phyloP scores from a whole-genome alignment of 345 rosid genomes.

The sweet orange (Citrus sinensis) region DVS_A1.0 CM039162.1:6816001-6816500 shows the following conservation, averaged over 20 bases:
- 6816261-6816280: constrained; percentile 55
- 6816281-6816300: constrained; percentile 73
- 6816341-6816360: constrained; percentile 35
- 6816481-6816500: constrained; percentile 51
- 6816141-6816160: constrained; percentile 52
- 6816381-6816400: constrained; percentile 53
- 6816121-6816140: constrained; percentile 54
- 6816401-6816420: constrained; percentile 62
- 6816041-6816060: constrained; percentile 63
- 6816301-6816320: constrained; percentile 60
- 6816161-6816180: constrained; percentile 56
- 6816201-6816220: constrained; percentile 59
- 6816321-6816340: constrained; percentile 59
- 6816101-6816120: constrained; percentile 62
- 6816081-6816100: constrained; percentile 49
- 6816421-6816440: constrained; percentile 44
- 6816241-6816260: constrained; percentile 54
- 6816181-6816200: constrained; percentile 66
- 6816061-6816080: constrained; percentile 60
- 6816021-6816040: constrained; percentile 71
- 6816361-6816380: constrained; percentile 64
- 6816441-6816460: constrained; percentile 57
- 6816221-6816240: constrained; percentile 58
- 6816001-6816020: constrained; percentile 51
- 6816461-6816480: constrained; percentile 39